Base-by-base conservation (phyloP, 495 filamentous ascomycete species). In the Penicillium canariense region DNA sequence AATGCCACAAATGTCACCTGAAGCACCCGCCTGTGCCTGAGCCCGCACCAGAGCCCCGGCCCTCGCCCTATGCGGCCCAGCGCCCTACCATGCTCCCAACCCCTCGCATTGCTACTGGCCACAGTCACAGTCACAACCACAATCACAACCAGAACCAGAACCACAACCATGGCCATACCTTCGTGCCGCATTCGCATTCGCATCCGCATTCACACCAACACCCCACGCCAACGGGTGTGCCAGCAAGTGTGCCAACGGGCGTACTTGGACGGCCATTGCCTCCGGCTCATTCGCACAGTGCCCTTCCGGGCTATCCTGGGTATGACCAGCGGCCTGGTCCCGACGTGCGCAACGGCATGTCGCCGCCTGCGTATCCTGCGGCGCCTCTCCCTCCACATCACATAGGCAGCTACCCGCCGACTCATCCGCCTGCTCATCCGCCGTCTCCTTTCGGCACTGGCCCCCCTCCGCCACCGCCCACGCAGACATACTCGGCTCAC, bases 1-100 rank as follows among this genome's bases (percentile, higher is more conserved):
- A 79, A 60, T 81, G 79, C 55, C 79, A 82, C 59, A 81, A 80
- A 54, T 82, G 79, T 52, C 74, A 80, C 57, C 54, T 80, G 42
- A 77, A 76, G 60, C 72, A 72, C 31, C 61, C 64, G 1, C 55
- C 58, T 22, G 53, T 63, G 4, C 58, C 73, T 1, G 73, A 77
- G 38, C 62, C 76, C 18, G 54, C 63, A 1, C 58, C 73, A 2
- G 73, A 77, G 40, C 62, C 76, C 17, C 64, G 66, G 11, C 67
- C 66, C 10, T 71, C 74, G 18, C 67, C 67, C 5, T 76, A 74
- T 48, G 40, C 65, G 12, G 55, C 65, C 26, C 68, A 65, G 15
- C 68, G 69, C 43, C 25, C 43, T 25, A 61, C 70, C 4, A 63
- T 73, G 50, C 46, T 74, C 23, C 65, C 70, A n/a, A 62, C 68